phyloP scores from a whole-genome alignment of 352 stramenopile genomes.

The Phytopythium cucurbitacearum region DNA sequence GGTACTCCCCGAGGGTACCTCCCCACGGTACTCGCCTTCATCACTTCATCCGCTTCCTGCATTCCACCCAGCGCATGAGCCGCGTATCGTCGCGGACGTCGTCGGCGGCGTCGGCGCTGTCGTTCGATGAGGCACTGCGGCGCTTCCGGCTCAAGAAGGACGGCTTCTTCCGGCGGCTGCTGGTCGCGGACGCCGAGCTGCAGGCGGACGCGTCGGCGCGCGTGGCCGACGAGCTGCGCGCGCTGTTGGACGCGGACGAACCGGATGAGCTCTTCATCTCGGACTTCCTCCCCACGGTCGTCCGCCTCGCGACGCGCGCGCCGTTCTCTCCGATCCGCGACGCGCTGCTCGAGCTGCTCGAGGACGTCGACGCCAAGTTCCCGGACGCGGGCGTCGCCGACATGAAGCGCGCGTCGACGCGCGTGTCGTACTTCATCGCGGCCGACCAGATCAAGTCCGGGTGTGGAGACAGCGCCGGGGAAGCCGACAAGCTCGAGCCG shows the following conservation, averaged over 20 bases:
- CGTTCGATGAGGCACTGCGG: constrained; percentile 36
- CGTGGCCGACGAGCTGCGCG: constrained; percentile 48
- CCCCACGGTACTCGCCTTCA: no score
- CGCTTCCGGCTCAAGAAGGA: constrained; percentile 70
- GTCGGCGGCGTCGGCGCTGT: constrained; percentile 14
- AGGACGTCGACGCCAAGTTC: constrained; percentile 36
- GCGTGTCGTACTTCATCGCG: constrained; percentile 73
- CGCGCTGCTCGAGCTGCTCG: constrained; percentile 37
- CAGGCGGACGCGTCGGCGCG: constrained; percentile 55
- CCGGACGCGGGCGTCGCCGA: constrained; percentile 19
- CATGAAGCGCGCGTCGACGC: constrained; percentile 22
- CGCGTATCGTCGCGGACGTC: neutral
- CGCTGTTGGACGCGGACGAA: constrained; percentile 43
- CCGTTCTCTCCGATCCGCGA: constrained; percentile 68
- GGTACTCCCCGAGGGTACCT: no score
- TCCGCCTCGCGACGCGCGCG: constrained; percentile 57
- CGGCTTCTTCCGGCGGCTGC: constrained; percentile 75
- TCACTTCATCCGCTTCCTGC: no score
- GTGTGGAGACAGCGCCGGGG: constrained; percentile 8
- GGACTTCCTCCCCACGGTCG: constrained; percentile 67
- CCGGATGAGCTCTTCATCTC: constrained; percentile 29
- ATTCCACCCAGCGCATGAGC: no score
- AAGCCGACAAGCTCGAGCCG: constrained; percentile 9
- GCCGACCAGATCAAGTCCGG: constrained; percentile 17
- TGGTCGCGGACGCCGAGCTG: constrained; percentile 56